Evolutionary conservation across 352 stramenopile genomes (phyloP), one percentile per base, ranked within the genome.

Genomic region (Phytopythium chamaehyphon): DNA sequence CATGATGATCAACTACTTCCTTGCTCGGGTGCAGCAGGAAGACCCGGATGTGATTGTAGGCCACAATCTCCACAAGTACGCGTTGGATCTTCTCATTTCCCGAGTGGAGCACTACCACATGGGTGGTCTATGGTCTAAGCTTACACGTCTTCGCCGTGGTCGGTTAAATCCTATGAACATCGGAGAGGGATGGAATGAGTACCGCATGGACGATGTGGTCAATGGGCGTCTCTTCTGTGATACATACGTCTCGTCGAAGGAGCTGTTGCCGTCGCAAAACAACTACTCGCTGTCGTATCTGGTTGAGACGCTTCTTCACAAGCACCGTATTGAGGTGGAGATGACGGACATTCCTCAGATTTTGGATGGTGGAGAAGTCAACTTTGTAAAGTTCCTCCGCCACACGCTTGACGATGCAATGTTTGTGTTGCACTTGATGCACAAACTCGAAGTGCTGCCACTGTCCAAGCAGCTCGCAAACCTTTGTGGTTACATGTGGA

Each of bases 381-480:
- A 97, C 53, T 97, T 99, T 36, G 81, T 98, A 1, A 83, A 91
- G 21, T 84, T 99, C 42, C 73, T 97, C 10, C 82, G 87, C 15
- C 96, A 99, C 67, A 99, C 96, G 2, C 75, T 98, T 12, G 89
- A 96, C 31, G 96, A 99, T 67, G 90, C 96, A 2, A 98, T 98
- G 75, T 92, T 99, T 55, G 94, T 98, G 16, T 81, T 99, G 46
- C 80, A 90, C 40, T 75, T 99, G 23, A 97, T 98, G 90, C 96
- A 99, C 71, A 97, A 98, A 51, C 76, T 99, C 24, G 95, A 99
- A 73, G 91, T 99, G 28, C 57, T 99, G 21, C 97, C 98, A 10
- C 75, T 99, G 36, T 98, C 94, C 3, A 98, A 99, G 66, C 97
- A 99, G 59, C 85, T 99, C 2, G 98, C 97, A 5, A 98, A 97